Evolutionary conservation across 441 rosid genomes (phyloP).

Genomic region (Aquilaria agallochum): DNA sequence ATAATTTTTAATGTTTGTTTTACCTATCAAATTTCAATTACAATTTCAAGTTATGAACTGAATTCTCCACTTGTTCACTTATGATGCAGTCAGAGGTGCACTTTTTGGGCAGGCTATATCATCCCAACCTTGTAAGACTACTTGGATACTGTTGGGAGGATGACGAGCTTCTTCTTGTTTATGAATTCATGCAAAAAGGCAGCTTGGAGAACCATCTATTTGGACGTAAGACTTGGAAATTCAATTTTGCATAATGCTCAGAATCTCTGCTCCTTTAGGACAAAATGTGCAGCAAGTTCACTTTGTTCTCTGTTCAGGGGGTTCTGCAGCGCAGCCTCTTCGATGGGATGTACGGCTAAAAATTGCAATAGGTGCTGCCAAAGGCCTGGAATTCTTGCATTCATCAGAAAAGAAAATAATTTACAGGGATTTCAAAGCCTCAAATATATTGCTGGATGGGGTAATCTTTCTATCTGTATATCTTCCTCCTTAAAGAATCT

Average conservation of each 20-base stretch:
- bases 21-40: background rate
- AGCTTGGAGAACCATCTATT: conserved; percentile 93
- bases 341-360: conserved; percentile 68
- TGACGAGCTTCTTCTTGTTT: conserved; percentile 71
- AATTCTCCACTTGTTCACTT: conserved; percentile 8
- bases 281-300: background rate
- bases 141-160: conserved; percentile 83
- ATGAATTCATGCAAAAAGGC: conserved; percentile 91
- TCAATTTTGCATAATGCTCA: conserved; percentile 2
- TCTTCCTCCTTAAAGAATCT: background rate
- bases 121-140: conserved; percentile 81
- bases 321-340: conserved; percentile 76
- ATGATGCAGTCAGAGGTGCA: conserved; percentile 65
- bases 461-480: conserved; percentile 28
- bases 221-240: conserved; percentile 55
- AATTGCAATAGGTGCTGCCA: conserved; percentile 83
- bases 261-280: background rate
- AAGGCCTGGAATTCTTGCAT: conserved; percentile 74
- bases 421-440: conserved; percentile 87
- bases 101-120: conserved; percentile 80
- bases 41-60: background rate
- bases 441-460: conserved; percentile 87
- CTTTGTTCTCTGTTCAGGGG: conserved; percentile 40
- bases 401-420: conserved; percentile 79
- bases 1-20: background rate